Base-by-base conservation (phyloP, 192 early-diverging fungal species). In the Coemansia sp. region DNA sequence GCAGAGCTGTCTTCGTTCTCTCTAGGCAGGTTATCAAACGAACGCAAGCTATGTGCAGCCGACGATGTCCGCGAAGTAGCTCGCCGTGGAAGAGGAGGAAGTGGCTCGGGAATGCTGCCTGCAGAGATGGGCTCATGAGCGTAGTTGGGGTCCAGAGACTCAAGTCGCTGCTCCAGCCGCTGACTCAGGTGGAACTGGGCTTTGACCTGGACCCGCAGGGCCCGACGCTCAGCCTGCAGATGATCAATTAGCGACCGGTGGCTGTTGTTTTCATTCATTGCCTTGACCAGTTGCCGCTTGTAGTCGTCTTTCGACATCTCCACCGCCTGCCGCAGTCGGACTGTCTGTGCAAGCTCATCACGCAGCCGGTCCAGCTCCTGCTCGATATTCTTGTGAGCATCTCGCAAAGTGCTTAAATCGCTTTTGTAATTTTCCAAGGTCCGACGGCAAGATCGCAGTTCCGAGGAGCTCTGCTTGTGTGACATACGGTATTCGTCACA, bases 281-380 rank as follows among this genome's bases (percentile, higher is more conserved):
- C 53, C 37, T 63, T 62, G 2, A 64, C 31, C 21, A 77, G 60
- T 36, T 62, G 68, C 3, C 63, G 58, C 57, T 77, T 77, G 51
- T 77, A 77, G 47, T 77, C 74, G 40, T 77, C 74, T 50, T 77
- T 77, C n/a, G 67, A 62, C 63, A 77, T 51, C 56, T 77, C 74
- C 8, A 64, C 51, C 0, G 74, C 74, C 46, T 52, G 50, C 10
- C 63, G 53, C 53, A 77, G 42, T 31, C 57, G 40, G 3, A 31
- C 37, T 1, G 51, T 36, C 53, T 77, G 67, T 14, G 56, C 64
- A 16, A 70, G 38, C 53, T 76, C 74, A 12, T 51, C 59, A 10
- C 20, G 16, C 6, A 70, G 49, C 2, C 63, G 38, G 30, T 51
- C 59, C 4, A 37, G 46, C 6, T 70, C 68, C 0, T 53, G 28